Evolutionary conservation across 495 filamentous ascomycete genomes (phyloP), one percentile per base, ranked within the genome.

Genomic region (Evernia prunastri): DNA sequence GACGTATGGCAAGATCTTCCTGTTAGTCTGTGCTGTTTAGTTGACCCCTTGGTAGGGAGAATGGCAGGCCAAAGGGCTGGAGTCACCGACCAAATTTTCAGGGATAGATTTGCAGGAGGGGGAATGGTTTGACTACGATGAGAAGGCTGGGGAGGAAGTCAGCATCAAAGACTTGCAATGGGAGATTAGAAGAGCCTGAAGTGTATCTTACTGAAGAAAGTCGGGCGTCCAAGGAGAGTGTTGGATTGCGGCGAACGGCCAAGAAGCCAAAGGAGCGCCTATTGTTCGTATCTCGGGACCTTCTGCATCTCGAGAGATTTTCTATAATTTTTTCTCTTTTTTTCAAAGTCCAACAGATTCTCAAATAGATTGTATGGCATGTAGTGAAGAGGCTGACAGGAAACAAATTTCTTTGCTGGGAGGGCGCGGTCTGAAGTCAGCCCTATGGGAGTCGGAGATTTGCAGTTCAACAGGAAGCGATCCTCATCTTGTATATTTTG

Each of bases 111-210:
- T 97, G 40, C 74, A 77, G 0, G 95, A 97, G 27, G 92, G 89
- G 1, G 94, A 97, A 63, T 93, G 89, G 89, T 93, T 84, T 75
- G 89, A 92, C 63, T 93, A 92, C 72, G 89, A 93, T 70, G 89
- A 93, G 75, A 89, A 90, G 76, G 79, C 86, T 25, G 78, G 86
- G 0, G 87, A 89, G 66, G 89, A 93, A 71, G 89, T 92, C 45
- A 91, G 88, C 72, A 92, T 99, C 71, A 97, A 93, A 77, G 91
- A 96, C 51, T 65, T 96, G 58, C 90, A 84, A 69, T 99, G 91
- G 91, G 85, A 88, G 67, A 87, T 99, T 66, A 83, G 84, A 66
- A 80, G 89, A 63, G 82, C 82, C 13, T 90, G 71, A 45, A 13
- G 27, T 42, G 25, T 15, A n/a, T n/a, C n/a, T n/a, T n/a, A n/a